Percentiles rank a stretch among this genome's conserved stretches.
Conservation (phyloP, 208 protist genomes). For the Acanthamoeba triangularis region DNA sequence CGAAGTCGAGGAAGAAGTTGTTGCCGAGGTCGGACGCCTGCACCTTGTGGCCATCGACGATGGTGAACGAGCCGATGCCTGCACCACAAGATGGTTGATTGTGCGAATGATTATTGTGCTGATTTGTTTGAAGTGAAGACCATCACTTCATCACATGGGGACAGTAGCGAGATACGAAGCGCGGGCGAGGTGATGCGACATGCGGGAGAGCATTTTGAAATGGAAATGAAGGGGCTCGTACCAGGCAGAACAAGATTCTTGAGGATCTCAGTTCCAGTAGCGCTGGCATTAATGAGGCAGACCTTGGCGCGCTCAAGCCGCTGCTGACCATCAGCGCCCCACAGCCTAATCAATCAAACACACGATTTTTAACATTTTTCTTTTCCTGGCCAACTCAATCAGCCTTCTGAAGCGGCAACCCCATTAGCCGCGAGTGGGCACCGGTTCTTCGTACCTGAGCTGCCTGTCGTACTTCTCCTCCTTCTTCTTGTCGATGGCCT, state of each 20-base stretch:
- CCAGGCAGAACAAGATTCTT: slow-evolving; percentile 98
- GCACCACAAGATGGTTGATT: neutral
- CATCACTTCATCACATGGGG: neutral
- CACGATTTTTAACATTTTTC: neutral
- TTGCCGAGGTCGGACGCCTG: slow-evolving; percentile 93
- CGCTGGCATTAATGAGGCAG: slow-evolving; percentile 95
- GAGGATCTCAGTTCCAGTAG: slow-evolving; percentile 94
- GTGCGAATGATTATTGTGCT: neutral
- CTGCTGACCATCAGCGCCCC: slow-evolving; percentile 96
- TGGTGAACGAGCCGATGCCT: slow-evolving; percentile 95
- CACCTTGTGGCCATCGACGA: slow-evolving; percentile 96
- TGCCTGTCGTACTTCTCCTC: slow-evolving; percentile 95
- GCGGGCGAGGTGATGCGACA: neutral
- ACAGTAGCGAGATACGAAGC: no score
- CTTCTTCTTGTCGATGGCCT: slow-evolving; percentile 73
- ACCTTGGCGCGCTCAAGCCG: slow-evolving; percentile 93
- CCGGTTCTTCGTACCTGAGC: slow-evolving; percentile 86
- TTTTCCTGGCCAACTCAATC: no score
- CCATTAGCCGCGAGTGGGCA: neutral
- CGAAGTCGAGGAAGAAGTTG: slow-evolving; percentile 96
- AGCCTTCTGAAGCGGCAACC: neutral
- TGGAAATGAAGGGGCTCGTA: slow-evolving; percentile 1
- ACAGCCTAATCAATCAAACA: slow-evolving; percentile 89
- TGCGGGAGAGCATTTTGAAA: neutral
- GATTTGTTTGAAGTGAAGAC: neutral